A percentile compares a stretch with the other conserved stretches of the same genome.
phyloP scores from a whole-genome alignment of 1,139 yeast species.

The Suhomyces ambrosiae region DNA sequence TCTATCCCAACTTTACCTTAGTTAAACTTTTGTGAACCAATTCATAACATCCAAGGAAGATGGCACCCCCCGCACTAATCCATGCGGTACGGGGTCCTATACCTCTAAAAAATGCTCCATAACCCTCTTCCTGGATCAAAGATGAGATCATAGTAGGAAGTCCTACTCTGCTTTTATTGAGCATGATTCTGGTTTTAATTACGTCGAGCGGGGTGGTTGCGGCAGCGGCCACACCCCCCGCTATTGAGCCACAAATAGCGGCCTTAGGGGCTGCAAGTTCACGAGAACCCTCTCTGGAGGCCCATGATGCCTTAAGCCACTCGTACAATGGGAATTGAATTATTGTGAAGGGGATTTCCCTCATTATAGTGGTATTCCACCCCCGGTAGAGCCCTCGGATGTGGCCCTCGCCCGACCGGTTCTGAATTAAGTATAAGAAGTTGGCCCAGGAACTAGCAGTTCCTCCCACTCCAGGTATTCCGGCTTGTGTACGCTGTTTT shows the following conservation, averaged over 20 bases:
- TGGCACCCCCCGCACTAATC: conserved; percentile 98
- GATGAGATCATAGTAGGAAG: conserved; percentile 46
- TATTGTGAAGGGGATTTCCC: conserved; percentile 95
- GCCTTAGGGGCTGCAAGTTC: conserved; percentile 69
- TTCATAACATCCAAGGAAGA: conserved; percentile 92
- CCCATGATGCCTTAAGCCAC: conserved; percentile 63
- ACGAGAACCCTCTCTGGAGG: conserved; percentile 31
- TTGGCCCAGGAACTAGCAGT: conserved; percentile 67
- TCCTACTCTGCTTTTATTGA: conserved; percentile 55
- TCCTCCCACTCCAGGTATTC: conserved; percentile 46
- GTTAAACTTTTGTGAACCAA: conserved; percentile 47
- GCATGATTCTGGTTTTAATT: conserved; percentile 88
- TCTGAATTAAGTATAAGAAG: conserved; percentile 56
- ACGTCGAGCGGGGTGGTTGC: conserved; percentile 92
- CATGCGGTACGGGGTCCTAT: conserved; percentile 94
- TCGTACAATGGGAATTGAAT: conserved; percentile 96
- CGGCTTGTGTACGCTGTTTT: conserved; percentile 91
- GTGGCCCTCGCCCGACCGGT: conserved; percentile 73
- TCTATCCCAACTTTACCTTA: no score
- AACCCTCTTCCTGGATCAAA: conserved; percentile 67
- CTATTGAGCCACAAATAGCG: conserved; percentile 91
- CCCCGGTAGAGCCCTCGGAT: conserved; percentile 85
- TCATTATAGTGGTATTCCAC: conserved; percentile 85
- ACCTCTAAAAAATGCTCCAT: conserved; percentile 71
- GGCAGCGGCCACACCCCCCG: conserved; percentile 96